Evolutionary conservation across 2,329 filamentous ascomycete genomes (phyloP).

Genomic region (Tolypocladium album): DNA sequence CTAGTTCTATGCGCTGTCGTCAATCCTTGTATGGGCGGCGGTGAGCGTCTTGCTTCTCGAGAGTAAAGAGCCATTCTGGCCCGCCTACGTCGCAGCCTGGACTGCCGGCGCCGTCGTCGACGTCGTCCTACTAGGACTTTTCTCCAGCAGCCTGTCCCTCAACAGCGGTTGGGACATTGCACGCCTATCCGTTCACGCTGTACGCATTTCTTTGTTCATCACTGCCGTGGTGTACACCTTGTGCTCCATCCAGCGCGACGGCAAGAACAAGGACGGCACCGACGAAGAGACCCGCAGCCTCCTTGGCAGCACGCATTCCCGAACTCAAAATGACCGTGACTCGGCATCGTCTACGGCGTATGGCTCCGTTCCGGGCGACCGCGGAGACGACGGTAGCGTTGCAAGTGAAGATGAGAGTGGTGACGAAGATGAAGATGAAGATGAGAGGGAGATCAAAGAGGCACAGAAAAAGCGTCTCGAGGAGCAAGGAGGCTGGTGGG

Average conservation of each 20-base stretch:
- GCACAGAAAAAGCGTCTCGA: conserved; percentile 13
- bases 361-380: conserved; percentile 2
- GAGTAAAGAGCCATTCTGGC: conserved; percentile 3
- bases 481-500: conserved; percentile 18
- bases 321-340: not conserved
- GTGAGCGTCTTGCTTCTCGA: conserved; percentile 5
- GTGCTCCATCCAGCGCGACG: not conserved
- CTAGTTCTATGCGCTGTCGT: conserved; percentile 1
- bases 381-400: conserved; percentile 1
- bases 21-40: conserved; percentile 3
- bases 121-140: not conserved
- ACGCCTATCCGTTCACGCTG: not conserved
- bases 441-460: conserved; percentile 11
- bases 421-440: conserved; percentile 5
- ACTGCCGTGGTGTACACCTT: not conserved
- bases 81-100: conserved; percentile 5
- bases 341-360: conserved; percentile 1
- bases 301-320: not conserved
- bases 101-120: conserved; percentile 2
- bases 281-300: conserved; percentile 3
- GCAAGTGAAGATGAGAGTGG: conserved; percentile 8
- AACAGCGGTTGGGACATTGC: not conserved
- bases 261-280: not conserved
- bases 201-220: not conserved
- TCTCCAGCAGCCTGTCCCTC: not conserved